Evolutionary conservation across 805 yeast genomes (phyloP).

Genomic region (Yamadazyma paraphyllophila): DNA sequence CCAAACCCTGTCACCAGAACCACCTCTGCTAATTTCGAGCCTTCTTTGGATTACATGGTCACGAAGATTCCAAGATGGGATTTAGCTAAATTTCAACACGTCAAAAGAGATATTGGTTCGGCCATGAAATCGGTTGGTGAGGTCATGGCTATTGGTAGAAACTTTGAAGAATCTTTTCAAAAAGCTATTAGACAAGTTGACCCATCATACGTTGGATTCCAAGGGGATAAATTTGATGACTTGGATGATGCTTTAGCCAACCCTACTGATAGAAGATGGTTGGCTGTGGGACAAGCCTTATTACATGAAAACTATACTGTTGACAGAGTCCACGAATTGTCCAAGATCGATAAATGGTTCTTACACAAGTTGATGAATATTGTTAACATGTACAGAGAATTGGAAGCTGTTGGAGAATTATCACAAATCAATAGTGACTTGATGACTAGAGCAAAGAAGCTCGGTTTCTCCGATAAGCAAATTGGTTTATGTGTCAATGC

Average conservation of each 20-base stretch:
- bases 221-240: conserved; percentile 76
- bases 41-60: conserved; percentile 93
- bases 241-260: conserved; percentile 74
- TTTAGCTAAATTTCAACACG: conserved; percentile 91
- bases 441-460: conserved; percentile 77
- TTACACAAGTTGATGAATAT: conserved; percentile 88
- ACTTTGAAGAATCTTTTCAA: conserved; percentile 96
- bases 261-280: conserved; percentile 96
- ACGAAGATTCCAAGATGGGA: conserved; percentile 99
- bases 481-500: conserved; percentile 74
- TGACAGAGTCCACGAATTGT: conserved; percentile 85
- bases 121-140: conserved; percentile 99
- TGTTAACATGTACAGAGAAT: conserved; percentile 80
- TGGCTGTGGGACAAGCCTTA: conserved; percentile 97
- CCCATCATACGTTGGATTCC: conserved; percentile 87
- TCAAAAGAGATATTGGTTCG: conserved; percentile 88
- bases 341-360: conserved; percentile 96
- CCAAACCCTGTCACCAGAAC: conserved; percentile 93
- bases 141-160: conserved; percentile 96
- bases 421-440: conserved; percentile 63
- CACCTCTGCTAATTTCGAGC: conserved; percentile 96
- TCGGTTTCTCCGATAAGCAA: conserved; percentile 95
- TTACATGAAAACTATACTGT: conserved; percentile 88
- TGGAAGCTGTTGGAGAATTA: conserved; percentile 60
- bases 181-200: conserved; percentile 96